Conservation (phyloP, 495 filamentous ascomycete genomes). For the Tuber umbilicatum region DNA sequence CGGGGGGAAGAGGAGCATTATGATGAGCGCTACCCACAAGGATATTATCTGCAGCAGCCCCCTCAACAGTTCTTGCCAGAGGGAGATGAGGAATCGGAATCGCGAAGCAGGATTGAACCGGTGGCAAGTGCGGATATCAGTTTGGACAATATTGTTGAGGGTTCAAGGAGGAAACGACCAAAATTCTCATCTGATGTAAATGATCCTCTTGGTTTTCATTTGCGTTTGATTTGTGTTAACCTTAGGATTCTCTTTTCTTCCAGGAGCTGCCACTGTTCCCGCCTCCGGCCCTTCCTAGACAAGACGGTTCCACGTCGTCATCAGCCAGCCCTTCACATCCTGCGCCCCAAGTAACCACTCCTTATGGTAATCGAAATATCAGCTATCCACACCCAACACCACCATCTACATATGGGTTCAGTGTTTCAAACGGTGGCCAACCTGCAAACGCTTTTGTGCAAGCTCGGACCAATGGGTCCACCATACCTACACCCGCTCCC, state of each 20-base stretch:
- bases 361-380: slow-evolving; percentile 54
- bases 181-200: slow-evolving; percentile 58
- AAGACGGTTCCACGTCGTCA: slow-evolving; percentile 58
- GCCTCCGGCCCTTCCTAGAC: slow-evolving; percentile 51
- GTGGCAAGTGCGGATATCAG: slow-evolving; percentile 68
- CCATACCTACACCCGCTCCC: slow-evolving; percentile 85
- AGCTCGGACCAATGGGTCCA: slow-evolving; percentile 26
- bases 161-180: slow-evolving; percentile 85
- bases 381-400: slow-evolving; percentile 47
- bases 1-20: slow-evolving; percentile 25
- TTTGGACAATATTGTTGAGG: slow-evolving; percentile 94
- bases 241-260: slow-evolving; percentile 23
- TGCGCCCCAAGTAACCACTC: slow-evolving; percentile 50
- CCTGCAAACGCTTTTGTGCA: slow-evolving; percentile 30
- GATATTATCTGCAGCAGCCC: slow-evolving; percentile 25
- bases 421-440: slow-evolving; percentile 24
- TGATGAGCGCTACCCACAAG: slow-evolving; percentile 27
- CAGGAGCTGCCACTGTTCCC: slow-evolving; percentile 94
- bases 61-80: slow-evolving; percentile 32
- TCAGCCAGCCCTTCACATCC: slow-evolving; percentile 85
- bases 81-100: slow-evolving; percentile 29
- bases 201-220: slow-evolving; percentile 16
- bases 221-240: slow-evolving; percentile 19
- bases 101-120: slow-evolving; percentile 34
- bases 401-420: slow-evolving; percentile 31